phyloP scores from a whole-genome alignment of 306 rosid species.

The Fragaria vesca region DNA sequence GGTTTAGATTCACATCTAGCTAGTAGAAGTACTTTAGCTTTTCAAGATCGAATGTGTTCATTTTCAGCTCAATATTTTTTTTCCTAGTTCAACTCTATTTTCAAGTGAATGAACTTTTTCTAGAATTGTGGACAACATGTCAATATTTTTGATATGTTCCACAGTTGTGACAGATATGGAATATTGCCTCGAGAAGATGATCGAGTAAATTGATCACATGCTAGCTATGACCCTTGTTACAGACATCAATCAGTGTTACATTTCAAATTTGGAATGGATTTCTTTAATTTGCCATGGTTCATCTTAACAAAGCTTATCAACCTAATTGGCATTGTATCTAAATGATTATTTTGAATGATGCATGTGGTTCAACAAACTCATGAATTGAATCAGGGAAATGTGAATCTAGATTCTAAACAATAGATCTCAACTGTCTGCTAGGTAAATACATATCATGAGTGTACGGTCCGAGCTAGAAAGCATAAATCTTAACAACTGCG shows the following conservation, averaged over 20 bases:
- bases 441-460: not conserved
- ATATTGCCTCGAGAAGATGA: constrained; percentile 6
- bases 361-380: not conserved
- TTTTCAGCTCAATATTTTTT: not conserved
- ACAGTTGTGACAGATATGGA: constrained; percentile 9
- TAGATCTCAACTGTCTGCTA: not conserved
- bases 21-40: constrained; percentile 1
- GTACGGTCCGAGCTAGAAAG: not conserved
- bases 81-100: not conserved
- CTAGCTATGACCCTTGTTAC: constrained; percentile 7
- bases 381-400: not conserved
- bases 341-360: constrained; percentile 5
- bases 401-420: not conserved
- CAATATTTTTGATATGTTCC: not conserved
- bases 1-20: constrained; percentile 32
- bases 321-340: not conserved
- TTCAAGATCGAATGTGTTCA: not conserved
- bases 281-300: not conserved
- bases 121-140: not conserved
- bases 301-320: not conserved
- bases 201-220: constrained; percentile 4
- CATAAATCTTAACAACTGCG: not conserved
- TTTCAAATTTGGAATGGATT: constrained; percentile 4
- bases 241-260: not conserved
- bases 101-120: not conserved